Evolutionary conservation across 164 flowering plant species (phyloP).

Genomic region (Umbilicus rupestris): DNA sequence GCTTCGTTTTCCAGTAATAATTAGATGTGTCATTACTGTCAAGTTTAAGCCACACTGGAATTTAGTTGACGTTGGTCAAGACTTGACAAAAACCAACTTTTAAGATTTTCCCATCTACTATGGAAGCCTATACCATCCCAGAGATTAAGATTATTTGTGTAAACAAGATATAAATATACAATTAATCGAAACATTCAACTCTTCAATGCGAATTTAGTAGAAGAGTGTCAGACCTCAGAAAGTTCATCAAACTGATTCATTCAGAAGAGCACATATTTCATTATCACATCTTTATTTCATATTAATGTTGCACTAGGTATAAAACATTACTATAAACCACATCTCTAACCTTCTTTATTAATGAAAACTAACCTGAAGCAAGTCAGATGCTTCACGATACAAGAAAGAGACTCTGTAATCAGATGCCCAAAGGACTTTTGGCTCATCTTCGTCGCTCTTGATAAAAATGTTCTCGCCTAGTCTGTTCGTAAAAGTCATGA

Average conservation of each 20-base stretch:
- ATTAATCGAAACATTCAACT: too few relatives aligned
- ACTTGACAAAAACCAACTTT: too few relatives aligned
- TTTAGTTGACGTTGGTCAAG: too few relatives aligned
- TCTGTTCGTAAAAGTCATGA: conserved; percentile 88
- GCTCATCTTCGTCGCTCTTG: conserved; percentile 64
- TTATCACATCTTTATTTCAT: not conserved
- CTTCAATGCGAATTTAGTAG: too few relatives aligned
- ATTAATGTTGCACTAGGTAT: not conserved
- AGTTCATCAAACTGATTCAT: not conserved
- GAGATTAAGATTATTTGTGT: too few relatives aligned
- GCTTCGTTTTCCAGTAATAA: too few relatives aligned
- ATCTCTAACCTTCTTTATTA: not conserved
- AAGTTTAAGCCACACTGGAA: too few relatives aligned
- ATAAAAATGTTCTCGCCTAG: conserved; percentile 62
- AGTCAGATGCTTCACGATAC: conserved; percentile 35
- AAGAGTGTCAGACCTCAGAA: not conserved
- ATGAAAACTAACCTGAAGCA: conserved; percentile 58
- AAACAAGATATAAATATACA: too few relatives aligned
- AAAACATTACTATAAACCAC: not conserved
- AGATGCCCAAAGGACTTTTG: conserved; percentile 54
- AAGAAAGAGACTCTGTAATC: conserved; percentile 78
- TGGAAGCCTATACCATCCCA: too few relatives aligned
- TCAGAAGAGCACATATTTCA: not conserved
- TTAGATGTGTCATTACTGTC: too few relatives aligned
- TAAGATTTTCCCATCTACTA: too few relatives aligned